Evolutionary conservation across 2,329 filamentous ascomycete species (phyloP).

Genomic region (Furcasterigmium sp.): DNA sequence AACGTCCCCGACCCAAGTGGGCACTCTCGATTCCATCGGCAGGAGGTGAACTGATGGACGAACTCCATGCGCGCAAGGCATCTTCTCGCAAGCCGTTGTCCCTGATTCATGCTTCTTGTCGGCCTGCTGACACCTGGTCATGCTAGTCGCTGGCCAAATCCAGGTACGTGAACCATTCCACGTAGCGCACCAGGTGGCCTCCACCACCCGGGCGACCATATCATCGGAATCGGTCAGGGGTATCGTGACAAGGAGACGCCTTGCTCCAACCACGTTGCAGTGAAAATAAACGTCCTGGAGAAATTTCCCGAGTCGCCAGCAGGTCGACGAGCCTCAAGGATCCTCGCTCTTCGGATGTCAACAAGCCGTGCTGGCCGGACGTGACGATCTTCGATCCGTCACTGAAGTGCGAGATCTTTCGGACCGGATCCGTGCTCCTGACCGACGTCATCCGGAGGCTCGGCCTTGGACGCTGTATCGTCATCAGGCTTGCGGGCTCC

Average conservation of each 20-base stretch:
- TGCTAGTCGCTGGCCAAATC: too few relatives aligned
- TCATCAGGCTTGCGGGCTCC: neutral
- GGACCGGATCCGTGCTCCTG: constrained; percentile 8
- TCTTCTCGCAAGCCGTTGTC: too few relatives aligned
- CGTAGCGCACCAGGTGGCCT: too few relatives aligned
- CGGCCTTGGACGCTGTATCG: neutral
- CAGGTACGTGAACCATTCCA: too few relatives aligned
- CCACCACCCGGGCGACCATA: neutral
- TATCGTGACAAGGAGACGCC: neutral
- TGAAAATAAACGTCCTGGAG: neutral
- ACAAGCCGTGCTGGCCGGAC: neutral
- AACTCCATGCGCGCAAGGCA: too few relatives aligned
- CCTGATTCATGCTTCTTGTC: too few relatives aligned
- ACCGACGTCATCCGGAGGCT: constrained; percentile 3
- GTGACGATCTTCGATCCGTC: constrained; percentile 18
- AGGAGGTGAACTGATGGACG: too few relatives aligned
- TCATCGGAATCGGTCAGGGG: neutral
- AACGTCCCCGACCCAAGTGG: too few relatives aligned
- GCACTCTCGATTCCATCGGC: too few relatives aligned
- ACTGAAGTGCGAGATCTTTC: constrained; percentile 18
- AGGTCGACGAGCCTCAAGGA: neutral
- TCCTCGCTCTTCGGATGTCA: neutral
- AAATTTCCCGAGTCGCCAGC: neutral
- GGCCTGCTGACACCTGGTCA: too few relatives aligned
- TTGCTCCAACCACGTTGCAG: neutral